phyloP scores from a whole-genome alignment of 495 filamentous ascomycete genomes.

The Aspergillus cavernicola region DNA sequence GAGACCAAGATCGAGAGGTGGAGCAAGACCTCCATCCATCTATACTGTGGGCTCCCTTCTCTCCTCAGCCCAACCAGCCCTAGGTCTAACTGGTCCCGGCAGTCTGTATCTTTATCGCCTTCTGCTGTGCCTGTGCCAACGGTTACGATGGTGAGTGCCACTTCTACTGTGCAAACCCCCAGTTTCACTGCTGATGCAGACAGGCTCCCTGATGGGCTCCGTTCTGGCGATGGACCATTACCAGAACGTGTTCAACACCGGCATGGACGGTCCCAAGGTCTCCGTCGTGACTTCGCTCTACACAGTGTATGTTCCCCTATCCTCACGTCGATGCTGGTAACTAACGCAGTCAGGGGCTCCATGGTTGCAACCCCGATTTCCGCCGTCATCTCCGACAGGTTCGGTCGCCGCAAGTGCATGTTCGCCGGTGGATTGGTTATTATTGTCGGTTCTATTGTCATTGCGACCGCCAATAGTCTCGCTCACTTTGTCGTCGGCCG shows the following conservation, averaged over 20 bases:
- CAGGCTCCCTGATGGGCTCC: constrained; percentile 46
- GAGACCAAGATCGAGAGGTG: constrained; percentile 53
- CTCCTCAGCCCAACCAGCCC: background rate
- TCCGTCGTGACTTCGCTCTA: constrained; percentile 42
- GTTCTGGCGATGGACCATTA: constrained; percentile 44
- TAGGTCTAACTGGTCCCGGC: constrained; percentile 3
- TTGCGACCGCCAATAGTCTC: constrained; percentile 42
- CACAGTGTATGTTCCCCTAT: constrained; percentile 46
- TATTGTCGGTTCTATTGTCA: constrained; percentile 56
- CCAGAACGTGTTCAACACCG: constrained; percentile 36
- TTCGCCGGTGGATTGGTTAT: constrained; percentile 60
- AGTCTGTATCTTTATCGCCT: constrained; percentile 32
- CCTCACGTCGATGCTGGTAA: too few species aligned
- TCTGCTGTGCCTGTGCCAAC: constrained; percentile 50
- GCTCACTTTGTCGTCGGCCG: constrained; percentile 67
- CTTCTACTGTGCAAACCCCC: background rate
- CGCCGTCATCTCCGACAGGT: constrained; percentile 36
- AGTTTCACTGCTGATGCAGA: background rate
- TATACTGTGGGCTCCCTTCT: constrained; percentile 45
- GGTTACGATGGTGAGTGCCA: constrained; percentile 45
- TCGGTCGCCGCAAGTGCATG: constrained; percentile 65
- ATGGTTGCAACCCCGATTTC: constrained; percentile 47
- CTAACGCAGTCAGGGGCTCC: constrained; percentile 37
- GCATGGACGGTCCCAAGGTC: constrained; percentile 43
- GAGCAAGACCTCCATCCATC: constrained; percentile 50